These are phyloP conservation scores for Cystobasidium slooffiae DNA, from an alignment of 1,284 basidiomycete species.

Conservation along the genomic window DNA sequence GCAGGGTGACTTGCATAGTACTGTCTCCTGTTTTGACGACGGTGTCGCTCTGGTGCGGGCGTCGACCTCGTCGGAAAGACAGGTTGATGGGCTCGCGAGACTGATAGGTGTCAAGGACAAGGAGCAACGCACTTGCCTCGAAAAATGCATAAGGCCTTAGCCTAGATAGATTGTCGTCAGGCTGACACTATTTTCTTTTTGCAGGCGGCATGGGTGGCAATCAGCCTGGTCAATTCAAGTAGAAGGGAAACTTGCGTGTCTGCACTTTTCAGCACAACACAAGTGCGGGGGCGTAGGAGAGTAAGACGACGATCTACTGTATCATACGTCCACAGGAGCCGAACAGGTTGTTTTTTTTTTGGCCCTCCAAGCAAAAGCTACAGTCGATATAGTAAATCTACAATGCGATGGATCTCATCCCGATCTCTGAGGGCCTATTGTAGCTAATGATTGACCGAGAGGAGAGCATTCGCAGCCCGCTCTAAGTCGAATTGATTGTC, in stretches of 20 bases:
- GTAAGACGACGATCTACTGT: background rate
- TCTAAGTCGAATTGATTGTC: constrained; percentile 71
- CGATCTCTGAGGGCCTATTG: background rate
- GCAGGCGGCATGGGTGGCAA: constrained; percentile 38
- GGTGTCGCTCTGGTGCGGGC: no score
- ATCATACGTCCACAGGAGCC: background rate
- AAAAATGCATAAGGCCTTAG: no score
- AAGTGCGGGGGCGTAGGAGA: no score
- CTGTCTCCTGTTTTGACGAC: no score
- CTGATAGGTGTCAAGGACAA: no score
- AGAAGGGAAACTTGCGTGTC: background rate
- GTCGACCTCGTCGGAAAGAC: no score
- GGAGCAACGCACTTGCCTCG: no score
- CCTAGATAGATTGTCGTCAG: no score
- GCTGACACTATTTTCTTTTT: no score
- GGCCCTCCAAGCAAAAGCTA: background rate
- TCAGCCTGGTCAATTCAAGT: constrained; percentile 30
- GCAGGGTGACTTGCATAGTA: background rate
- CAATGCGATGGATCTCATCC: background rate
- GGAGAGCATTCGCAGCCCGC: constrained; percentile 71
- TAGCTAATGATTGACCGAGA: constrained; percentile 54
- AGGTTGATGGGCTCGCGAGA: no score
- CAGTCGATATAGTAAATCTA: background rate
- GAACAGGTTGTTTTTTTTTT: background rate
- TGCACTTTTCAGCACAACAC: no score